phyloP scores from a whole-genome alignment of 2,329 filamentous ascomycete species.

The Xylaria sp. region DNA sequence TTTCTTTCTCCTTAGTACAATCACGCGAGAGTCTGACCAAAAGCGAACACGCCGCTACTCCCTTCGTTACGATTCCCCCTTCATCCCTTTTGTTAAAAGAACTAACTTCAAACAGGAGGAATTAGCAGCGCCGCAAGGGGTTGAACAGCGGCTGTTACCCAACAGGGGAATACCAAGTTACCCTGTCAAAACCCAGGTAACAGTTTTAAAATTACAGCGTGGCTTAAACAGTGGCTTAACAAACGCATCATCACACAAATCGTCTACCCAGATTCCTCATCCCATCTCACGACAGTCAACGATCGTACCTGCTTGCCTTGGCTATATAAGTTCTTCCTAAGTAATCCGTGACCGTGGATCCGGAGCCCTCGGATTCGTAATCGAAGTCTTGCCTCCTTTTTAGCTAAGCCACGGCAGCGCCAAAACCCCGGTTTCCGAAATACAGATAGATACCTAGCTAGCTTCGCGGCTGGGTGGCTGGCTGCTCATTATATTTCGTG shows the following conservation, averaged over 20 bases:
- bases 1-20: background rate
- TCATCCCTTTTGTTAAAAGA: background rate
- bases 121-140: background rate
- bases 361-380: background rate
- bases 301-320: background rate
- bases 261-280: background rate
- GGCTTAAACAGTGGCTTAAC: background rate
- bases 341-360: no score
- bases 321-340: no score
- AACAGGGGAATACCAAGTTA: background rate
- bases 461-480: background rate
- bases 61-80: background rate
- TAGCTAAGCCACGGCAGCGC: background rate
- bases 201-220: background rate
- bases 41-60: background rate
- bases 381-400: background rate
- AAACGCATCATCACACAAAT: background rate
- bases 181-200: background rate
- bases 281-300: background rate
- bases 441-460: no score
- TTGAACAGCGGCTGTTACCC: background rate
- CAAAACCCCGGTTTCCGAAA: background rate
- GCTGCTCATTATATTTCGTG: background rate
- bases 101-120: background rate
- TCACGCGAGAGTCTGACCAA: background rate